Percentiles rank a stretch among this genome's conserved stretches.
These are phyloP conservation scores for Medicago lupulina DNA, from an alignment of 306 rosid species.

Conservation along the genomic window DNA sequence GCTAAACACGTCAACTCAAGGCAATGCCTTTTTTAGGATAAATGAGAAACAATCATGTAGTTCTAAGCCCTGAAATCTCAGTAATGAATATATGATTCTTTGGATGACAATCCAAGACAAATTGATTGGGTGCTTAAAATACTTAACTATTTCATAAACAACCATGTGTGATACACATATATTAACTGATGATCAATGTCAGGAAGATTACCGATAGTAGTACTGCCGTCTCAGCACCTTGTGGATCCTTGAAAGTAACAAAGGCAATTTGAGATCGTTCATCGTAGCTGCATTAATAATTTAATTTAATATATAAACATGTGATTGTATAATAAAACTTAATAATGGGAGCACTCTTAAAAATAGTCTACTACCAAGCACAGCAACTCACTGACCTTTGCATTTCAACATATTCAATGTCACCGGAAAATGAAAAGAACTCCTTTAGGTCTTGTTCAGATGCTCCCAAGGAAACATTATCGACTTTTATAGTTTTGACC, in stretches of 20 bases:
- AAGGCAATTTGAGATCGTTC: constrained; percentile 88
- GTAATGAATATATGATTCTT: constrained; percentile 13
- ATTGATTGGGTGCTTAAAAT: constrained; percentile 1
- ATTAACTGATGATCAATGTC: constrained; percentile 24
- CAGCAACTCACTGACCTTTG: constrained; percentile 55
- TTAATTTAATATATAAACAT: constrained; percentile 16
- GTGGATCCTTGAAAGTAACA: constrained; percentile 88
- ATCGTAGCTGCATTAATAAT: constrained; percentile 61
- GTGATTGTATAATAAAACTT: constrained; percentile 13
- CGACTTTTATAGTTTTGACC: constrained; percentile 77
- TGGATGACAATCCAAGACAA: constrained; percentile 17
- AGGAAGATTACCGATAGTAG: constrained; percentile 74
- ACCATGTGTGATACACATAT: constrained; percentile 14
- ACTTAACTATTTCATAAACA: not conserved
- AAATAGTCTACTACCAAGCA: not conserved
- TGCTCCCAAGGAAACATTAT: constrained; percentile 92
- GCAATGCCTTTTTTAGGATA: not conserved
- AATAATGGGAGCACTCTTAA: constrained; percentile 17
- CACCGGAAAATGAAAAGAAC: constrained; percentile 97
- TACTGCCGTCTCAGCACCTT: constrained; percentile 96
- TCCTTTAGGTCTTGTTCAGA: constrained; percentile 85
- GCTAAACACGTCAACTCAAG: constrained; percentile 18
- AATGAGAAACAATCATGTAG: not conserved
- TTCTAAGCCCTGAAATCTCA: constrained; percentile 29
- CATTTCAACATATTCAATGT: constrained; percentile 86